phyloP scores from a whole-genome alignment of 257 asterid species.

The Salvia splendens region DNA sequence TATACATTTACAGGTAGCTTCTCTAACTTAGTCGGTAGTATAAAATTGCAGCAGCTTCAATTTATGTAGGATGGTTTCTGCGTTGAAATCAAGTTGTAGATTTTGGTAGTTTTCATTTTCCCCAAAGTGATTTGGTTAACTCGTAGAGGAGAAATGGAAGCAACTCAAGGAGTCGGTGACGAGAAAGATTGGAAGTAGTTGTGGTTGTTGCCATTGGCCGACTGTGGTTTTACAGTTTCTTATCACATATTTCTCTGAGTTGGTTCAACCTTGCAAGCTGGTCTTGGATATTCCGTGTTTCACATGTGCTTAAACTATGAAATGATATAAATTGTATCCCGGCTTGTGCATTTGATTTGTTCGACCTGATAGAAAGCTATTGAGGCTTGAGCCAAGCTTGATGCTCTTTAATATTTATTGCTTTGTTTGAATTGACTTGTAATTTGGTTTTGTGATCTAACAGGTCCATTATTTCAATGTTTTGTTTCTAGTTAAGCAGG shows the following conservation, averaged over 20 bases:
- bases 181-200: neutral
- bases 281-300: neutral
- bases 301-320: neutral
- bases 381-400: neutral
- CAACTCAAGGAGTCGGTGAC: neutral
- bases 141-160: neutral
- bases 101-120: neutral
- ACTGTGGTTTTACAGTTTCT: neutral
- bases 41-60: constrained; percentile 8
- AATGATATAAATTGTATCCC: neutral
- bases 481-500: neutral
- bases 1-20: neutral
- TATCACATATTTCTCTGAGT: neutral
- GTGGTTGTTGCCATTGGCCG: neutral
- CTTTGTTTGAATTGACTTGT: neutral
- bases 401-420: constrained; percentile 3
- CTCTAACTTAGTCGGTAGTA: neutral
- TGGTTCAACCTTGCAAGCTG: neutral
- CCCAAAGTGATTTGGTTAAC: neutral
- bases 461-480: neutral
- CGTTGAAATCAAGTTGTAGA: constrained; percentile 8
- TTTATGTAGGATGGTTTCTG: neutral
- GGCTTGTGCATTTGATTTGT: neutral
- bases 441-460: neutral
- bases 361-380: neutral